Conservation (phyloP, 345 rosid species). For the Eucalyptus shirleyi region DNA sequence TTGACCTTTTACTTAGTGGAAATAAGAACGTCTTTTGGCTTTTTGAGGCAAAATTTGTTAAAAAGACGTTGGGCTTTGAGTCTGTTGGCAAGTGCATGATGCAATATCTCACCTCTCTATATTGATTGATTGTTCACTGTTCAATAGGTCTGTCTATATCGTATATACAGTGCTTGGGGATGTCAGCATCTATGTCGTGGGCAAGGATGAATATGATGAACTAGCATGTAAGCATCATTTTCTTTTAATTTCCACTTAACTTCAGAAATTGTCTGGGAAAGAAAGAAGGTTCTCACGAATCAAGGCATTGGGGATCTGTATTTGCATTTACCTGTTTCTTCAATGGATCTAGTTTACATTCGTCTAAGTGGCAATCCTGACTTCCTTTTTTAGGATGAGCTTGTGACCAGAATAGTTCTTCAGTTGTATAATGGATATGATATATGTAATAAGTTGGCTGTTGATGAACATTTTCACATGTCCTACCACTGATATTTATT, state of each 20-base stretch:
- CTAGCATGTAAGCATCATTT: constrained; percentile 69
- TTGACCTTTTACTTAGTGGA: neutral
- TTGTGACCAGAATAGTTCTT: neutral
- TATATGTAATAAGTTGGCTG: neutral
- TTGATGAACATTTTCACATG: neutral
- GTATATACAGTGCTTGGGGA: constrained; percentile 91
- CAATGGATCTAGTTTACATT: neutral
- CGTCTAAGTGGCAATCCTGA: neutral
- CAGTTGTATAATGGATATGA: neutral
- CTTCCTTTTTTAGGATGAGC: neutral
- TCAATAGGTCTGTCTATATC: constrained; percentile 79
- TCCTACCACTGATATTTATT: neutral
- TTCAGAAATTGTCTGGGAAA: neutral
- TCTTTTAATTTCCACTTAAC: neutral
- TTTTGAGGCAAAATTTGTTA: neutral
- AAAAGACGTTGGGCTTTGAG: neutral
- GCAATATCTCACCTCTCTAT: neutral
- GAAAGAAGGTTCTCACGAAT: neutral
- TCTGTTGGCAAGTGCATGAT: neutral
- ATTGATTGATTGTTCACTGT: neutral
- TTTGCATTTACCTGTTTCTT: neutral
- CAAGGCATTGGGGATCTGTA: neutral
- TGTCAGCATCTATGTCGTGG: constrained; percentile 81
- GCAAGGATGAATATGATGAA: constrained; percentile 97
- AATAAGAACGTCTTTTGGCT: neutral